Percentiles rank a stretch among this genome's conserved stretches.
Conservation (phyloP, 73 alveolate genomes). For the Diophrys sp. region DNA sequence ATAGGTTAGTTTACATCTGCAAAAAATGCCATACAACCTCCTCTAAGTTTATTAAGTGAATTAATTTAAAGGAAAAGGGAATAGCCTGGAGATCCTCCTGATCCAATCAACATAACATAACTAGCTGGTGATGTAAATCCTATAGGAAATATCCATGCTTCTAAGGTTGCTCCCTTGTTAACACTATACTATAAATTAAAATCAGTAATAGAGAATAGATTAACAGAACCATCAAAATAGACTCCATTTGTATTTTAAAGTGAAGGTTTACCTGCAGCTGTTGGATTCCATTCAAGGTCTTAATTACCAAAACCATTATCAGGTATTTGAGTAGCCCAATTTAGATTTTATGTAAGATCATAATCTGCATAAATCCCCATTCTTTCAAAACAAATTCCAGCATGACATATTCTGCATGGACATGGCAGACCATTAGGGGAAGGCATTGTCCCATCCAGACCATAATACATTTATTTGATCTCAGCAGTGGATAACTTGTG, state of each 20-base stretch:
- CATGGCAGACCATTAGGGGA: background rate
- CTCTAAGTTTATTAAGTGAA: background rate
- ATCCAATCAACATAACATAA: too few species aligned
- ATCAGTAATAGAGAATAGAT: too few species aligned
- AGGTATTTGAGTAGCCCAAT: background rate
- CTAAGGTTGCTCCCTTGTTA: background rate
- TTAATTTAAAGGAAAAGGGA: too few species aligned
- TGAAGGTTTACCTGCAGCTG: background rate
- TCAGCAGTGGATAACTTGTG: background rate
- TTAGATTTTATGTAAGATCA: background rate
- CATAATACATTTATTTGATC: background rate
- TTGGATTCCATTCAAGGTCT: background rate
- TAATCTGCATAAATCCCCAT: background rate
- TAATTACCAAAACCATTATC: background rate
- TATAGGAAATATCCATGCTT: too few species aligned
- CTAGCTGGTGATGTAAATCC: too few species aligned
- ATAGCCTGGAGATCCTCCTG: too few species aligned
- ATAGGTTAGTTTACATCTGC: background rate
- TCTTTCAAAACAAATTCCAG: background rate
- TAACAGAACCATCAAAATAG: background rate
- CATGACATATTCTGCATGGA: background rate
- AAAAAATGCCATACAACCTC: background rate
- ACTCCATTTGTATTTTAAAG: background rate
- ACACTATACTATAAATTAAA: too few species aligned
- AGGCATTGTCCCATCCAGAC: background rate